Conservation (phyloP, 495 filamentous ascomycete genomes). For the Glarea lozoyensis region DNA sequence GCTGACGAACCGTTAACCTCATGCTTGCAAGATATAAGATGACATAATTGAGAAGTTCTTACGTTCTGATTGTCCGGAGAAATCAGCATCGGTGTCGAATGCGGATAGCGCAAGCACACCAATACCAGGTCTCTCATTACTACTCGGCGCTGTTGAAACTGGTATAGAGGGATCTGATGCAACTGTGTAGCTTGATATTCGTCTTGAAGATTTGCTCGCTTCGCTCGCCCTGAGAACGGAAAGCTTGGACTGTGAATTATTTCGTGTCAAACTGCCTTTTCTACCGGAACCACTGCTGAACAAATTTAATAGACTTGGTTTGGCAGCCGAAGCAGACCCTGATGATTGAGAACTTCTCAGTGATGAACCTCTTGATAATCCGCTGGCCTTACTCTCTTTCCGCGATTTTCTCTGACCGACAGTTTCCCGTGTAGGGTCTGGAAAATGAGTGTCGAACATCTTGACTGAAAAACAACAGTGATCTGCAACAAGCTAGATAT, state of each 20-base stretch:
- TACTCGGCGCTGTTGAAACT: not conserved
- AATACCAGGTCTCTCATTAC: not conserved
- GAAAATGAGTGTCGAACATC: slow-evolving; percentile 47
- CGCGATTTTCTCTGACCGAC: slow-evolving; percentile 29
- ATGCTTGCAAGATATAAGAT: not conserved
- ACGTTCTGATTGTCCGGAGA: slow-evolving; percentile 14
- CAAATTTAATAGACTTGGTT: not conserved
- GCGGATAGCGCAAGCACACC: not conserved
- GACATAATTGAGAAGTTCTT: no score
- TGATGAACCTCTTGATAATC: slow-evolving; percentile 14
- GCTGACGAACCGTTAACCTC: slow-evolving; percentile 2
- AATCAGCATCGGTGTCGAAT: slow-evolving; percentile 4
- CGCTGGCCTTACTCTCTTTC: slow-evolving; percentile 10
- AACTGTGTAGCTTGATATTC: slow-evolving; percentile 11
- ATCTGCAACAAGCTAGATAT: not conserved
- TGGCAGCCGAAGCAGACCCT: slow-evolving; percentile 2
- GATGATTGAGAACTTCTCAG: slow-evolving; percentile 10
- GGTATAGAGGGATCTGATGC: slow-evolving; percentile 6
- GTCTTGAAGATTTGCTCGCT: not conserved
- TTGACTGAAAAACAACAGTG: not conserved
- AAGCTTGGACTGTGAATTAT: not conserved
- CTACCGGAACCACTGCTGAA: slow-evolving; percentile 3
- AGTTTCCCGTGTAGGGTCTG: slow-evolving; percentile 33
- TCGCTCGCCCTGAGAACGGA: not conserved
- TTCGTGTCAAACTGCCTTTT: not conserved